Conservation (phyloP, 208 protist genomes). For the Acanthamoeba triangularis region DNA sequence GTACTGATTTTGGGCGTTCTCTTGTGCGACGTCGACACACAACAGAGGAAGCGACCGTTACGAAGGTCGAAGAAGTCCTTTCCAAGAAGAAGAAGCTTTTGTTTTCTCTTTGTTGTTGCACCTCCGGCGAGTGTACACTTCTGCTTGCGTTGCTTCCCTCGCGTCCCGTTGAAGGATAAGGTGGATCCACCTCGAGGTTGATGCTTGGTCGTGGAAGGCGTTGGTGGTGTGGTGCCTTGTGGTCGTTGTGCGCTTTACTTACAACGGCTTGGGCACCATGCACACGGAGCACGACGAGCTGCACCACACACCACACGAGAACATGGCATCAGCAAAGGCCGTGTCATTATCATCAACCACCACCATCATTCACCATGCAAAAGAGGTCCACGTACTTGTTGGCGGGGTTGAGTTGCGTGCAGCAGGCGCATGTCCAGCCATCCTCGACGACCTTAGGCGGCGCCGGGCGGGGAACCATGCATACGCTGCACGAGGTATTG, state of each 20-base stretch:
- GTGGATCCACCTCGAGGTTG: too few relatives aligned
- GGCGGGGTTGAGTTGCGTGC: background rate
- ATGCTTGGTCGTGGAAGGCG: too few relatives aligned
- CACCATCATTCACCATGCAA: too few relatives aligned
- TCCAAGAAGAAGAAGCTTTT: too few relatives aligned
- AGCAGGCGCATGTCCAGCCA: background rate
- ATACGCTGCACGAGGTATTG: background rate
- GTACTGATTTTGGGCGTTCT: too few relatives aligned
- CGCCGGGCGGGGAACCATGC: background rate
- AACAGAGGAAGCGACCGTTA: too few relatives aligned
- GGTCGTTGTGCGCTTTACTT: slow-evolving; percentile 4
- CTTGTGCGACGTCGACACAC: too few relatives aligned
- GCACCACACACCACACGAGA: background rate
- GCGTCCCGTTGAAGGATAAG: too few relatives aligned
- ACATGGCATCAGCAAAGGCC: background rate
- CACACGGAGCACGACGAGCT: slow-evolving; percentile 18
- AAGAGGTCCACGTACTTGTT: background rate
- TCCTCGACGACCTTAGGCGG: background rate
- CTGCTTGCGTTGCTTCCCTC: too few relatives aligned
- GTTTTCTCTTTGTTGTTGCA: too few relatives aligned
- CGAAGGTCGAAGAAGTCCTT: too few relatives aligned
- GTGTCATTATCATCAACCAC: background rate
- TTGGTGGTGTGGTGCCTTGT: background rate
- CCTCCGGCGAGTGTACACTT: too few relatives aligned
- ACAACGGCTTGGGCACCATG: slow-evolving; percentile 24